Conservation (phyloP, 2,329 filamentous ascomycete species). For the Diaporthe aspalathi region DNA sequence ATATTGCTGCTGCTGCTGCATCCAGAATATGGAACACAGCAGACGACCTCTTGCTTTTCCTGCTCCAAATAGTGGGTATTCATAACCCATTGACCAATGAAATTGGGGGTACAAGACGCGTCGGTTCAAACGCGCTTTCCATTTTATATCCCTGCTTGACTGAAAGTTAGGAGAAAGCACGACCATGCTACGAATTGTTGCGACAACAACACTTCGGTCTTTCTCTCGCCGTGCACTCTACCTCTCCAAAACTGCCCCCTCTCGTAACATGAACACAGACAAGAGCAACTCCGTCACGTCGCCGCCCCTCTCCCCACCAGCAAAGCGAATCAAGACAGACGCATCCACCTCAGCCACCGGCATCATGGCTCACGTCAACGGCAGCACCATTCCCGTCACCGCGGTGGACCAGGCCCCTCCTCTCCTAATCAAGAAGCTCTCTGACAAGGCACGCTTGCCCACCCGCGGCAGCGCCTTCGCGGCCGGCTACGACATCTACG, state of each 20-base stretch:
- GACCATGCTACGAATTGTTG: conserved; percentile 6
- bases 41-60: neutral
- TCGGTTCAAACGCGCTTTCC: conserved; percentile 27
- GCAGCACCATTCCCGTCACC: conserved; percentile 45
- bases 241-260: conserved; percentile 22
- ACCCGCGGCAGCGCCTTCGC: conserved; percentile 90
- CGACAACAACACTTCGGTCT: conserved; percentile 11
- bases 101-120: conserved; percentile 28
- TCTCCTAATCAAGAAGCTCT: conserved; percentile 89
- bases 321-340: conserved; percentile 81
- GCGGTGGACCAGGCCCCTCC: conserved; percentile 62
- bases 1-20: no score
- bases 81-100: conserved; percentile 38
- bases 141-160: conserved; percentile 32
- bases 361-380: conserved; percentile 45
- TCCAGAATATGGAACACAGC: neutral
- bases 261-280: conserved; percentile 48
- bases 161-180: conserved; percentile 14
- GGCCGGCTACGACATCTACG: conserved; percentile 95
- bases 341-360: conserved; percentile 43
- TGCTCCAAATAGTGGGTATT: neutral
- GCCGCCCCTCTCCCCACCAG: conserved; percentile 77
- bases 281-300: conserved; percentile 56
- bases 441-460: conserved; percentile 80
- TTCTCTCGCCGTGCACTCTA: neutral